Conservation (phyloP, 1,284 basidiomycete genomes). For the Marasmius oreades region DNA sequence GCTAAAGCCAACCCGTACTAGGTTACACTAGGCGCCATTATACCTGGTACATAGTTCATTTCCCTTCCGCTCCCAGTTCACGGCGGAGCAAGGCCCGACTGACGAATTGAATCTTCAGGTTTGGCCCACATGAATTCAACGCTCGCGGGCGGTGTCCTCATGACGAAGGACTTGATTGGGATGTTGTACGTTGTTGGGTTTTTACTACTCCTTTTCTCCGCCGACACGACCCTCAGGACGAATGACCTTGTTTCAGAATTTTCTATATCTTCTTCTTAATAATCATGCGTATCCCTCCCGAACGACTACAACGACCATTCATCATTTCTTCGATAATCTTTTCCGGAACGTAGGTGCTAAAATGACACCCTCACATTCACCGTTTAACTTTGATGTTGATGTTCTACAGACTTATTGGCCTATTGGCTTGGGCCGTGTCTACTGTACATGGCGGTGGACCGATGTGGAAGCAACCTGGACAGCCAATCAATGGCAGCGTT, state of each 20-base stretch:
- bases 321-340: slow-evolving; percentile 5
- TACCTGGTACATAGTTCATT: slow-evolving; percentile 2
- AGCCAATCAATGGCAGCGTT: slow-evolving; percentile 16
- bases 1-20: neutral
- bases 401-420: slow-evolving; percentile 15
- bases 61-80: neutral
- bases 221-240: too few relatives aligned
- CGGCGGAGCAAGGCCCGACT: neutral
- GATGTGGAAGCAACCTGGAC: slow-evolving; percentile 15
- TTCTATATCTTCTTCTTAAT: slow-evolving; percentile 19
- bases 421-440: slow-evolving; percentile 18
- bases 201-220: too few relatives aligned
- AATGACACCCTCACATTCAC: neutral
- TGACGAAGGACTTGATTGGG: slow-evolving; percentile 19
- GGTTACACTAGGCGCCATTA: slow-evolving; percentile 13
- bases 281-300: slow-evolving; percentile 19
- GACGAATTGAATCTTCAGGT: slow-evolving; percentile 2
- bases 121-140: slow-evolving; percentile 15
- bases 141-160: slow-evolving; percentile 16
- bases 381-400: neutral
- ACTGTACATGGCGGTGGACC: slow-evolving; percentile 15
- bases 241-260: slow-evolving; percentile 8
- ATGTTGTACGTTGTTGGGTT: slow-evolving; percentile 14
- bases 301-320: slow-evolving; percentile 2
- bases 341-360: neutral